Base-by-base conservation (phyloP, 352 stramenopile species). In the Nannochloropsis limnetica region DNA sequence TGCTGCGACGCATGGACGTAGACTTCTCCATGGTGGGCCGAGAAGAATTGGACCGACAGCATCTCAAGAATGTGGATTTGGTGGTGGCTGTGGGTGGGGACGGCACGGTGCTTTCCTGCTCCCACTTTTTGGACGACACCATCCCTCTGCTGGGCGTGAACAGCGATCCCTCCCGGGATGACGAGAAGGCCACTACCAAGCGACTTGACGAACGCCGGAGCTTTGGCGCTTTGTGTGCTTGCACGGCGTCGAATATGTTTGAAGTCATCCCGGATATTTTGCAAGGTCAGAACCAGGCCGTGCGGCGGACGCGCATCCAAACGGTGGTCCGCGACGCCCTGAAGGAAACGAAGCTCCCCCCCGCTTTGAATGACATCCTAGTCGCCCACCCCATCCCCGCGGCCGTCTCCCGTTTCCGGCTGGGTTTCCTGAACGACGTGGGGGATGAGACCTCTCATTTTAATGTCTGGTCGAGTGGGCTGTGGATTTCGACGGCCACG, bases 391-490 rank as follows among this genome's bases (percentile, higher is more conserved):
- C 91, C 2, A 90, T 84, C 82, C 91, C 91, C 23, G 91, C 90
- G 0, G 88, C 89, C 8, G 90, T 94, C 0, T 89, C 83, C 83
- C 86, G 90, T 61, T 94, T 93, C 84, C 86, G 91, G 22, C 89
- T 94, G 83, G 90, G 82, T 22, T 81, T 85, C 54, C 31, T 84
- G 11, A 68, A 84, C 25, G 91, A 90, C 61, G 84, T 89, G 85
- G 87, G 91, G 54, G 80, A 82, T 32, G 29, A 68, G 15, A 68
- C 88, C 37, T 87, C 91, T 25, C 89, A 84, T 44, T 86, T 87
- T 31, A 95, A 95, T 87, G 89, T 94, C n/a, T 95, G 91, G 91
- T 91, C 86, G 11, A 91, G 86, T 3, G 91, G 91, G 2, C 90
- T 95, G 82, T 95, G 91, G 86, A 80, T 95, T 29, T 91, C 81